A percentile compares a stretch with the other conserved stretches of the same genome.
These are phyloP conservation scores for Acrocalymma vagum DNA, from an alignment of 2,329 filamentous ascomycete genomes.

Conservation along the genomic window DNA sequence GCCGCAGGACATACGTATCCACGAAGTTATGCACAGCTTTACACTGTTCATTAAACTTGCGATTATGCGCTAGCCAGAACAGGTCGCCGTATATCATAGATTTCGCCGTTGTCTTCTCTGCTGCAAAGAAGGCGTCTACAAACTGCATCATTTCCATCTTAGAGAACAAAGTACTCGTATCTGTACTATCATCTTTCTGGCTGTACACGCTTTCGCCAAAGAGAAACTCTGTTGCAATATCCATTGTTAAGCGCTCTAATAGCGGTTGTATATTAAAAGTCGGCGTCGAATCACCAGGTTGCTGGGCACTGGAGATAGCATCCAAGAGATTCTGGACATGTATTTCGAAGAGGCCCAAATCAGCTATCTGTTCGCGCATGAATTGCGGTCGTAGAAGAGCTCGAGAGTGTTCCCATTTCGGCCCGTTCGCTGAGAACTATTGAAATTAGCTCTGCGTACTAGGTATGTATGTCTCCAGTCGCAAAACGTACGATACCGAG, in stretches of 20 bases:
- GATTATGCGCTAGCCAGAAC: too few relatives aligned
- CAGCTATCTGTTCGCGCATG: slow-evolving; percentile 45
- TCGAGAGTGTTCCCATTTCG: slow-evolving; percentile 46
- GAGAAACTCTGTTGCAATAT: slow-evolving; percentile 1
- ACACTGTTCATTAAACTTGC: too few relatives aligned
- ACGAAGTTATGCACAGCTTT: too few relatives aligned
- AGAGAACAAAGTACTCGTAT: slow-evolving; percentile 11
- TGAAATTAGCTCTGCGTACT: too few relatives aligned
- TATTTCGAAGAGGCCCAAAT: slow-evolving; percentile 44
- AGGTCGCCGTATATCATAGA: too few relatives aligned
- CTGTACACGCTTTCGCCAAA: slow-evolving; percentile 3
- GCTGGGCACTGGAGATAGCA: not conserved
- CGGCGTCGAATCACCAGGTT: not conserved
- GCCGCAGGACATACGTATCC: too few relatives aligned
- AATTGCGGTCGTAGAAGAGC: slow-evolving; percentile 49
- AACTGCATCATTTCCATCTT: slow-evolving; percentile 8
- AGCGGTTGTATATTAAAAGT: slow-evolving; percentile 6
- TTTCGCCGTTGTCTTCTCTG: too few relatives aligned
- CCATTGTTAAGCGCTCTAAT: not conserved
- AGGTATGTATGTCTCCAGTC: too few relatives aligned
- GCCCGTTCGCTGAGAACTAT: slow-evolving; percentile 46
- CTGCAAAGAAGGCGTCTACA: slow-evolving; percentile 54
- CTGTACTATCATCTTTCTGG: slow-evolving; percentile 6
- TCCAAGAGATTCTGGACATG: slow-evolving; percentile 33
- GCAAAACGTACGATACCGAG: not conserved